A percentile compares a stretch with the other conserved stretches of the same genome.
phyloP scores from a whole-genome alignment of 352 stramenopile species.

The Phytophthora pini region DNA sequence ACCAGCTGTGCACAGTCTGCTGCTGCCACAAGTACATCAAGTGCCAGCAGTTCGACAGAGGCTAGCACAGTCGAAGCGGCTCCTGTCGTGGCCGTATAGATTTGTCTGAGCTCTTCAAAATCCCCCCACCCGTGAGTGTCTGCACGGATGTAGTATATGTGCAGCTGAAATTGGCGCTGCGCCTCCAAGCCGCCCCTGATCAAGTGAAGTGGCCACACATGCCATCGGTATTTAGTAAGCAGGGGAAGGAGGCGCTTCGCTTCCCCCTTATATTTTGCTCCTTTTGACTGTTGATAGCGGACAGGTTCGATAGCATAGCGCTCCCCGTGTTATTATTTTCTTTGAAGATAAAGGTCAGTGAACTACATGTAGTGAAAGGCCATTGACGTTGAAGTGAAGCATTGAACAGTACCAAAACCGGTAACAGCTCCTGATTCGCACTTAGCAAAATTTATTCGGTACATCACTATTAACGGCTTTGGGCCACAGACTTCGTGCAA shows the following conservation, averaged over 20 bases:
- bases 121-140: slow-evolving; percentile 9
- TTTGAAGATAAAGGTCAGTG: slow-evolving; percentile 23
- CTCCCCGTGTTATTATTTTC: slow-evolving; percentile 40
- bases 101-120: slow-evolving; percentile 2
- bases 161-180: slow-evolving; percentile 21
- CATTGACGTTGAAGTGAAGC: slow-evolving; percentile 1
- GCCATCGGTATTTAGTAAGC: slow-evolving; percentile 47
- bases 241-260: slow-evolving; percentile 18
- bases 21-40: slow-evolving; percentile 11
- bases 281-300: slow-evolving; percentile 38
- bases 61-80: slow-evolving; percentile 20
- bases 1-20: slow-evolving; percentile 32
- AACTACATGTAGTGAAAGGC: background rate
- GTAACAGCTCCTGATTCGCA: background rate
- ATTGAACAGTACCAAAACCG: background rate
- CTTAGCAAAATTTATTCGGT: slow-evolving; percentile 8
- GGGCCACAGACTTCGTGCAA: slow-evolving; percentile 35
- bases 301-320: slow-evolving; percentile 38
- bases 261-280: slow-evolving; percentile 34
- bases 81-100: slow-evolving; percentile 36
- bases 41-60: slow-evolving; percentile 26
- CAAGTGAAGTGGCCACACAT: slow-evolving; percentile 29
- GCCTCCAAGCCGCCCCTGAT: slow-evolving; percentile 20
- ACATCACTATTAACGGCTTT: slow-evolving; percentile 23
- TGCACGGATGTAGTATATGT: slow-evolving; percentile 41